Evolutionary conservation across 805 yeast genomes (phyloP), one percentile per base, ranked within the genome.

Genomic region (baker's yeast (Saccharomyces cerevisiae)): DNA sequence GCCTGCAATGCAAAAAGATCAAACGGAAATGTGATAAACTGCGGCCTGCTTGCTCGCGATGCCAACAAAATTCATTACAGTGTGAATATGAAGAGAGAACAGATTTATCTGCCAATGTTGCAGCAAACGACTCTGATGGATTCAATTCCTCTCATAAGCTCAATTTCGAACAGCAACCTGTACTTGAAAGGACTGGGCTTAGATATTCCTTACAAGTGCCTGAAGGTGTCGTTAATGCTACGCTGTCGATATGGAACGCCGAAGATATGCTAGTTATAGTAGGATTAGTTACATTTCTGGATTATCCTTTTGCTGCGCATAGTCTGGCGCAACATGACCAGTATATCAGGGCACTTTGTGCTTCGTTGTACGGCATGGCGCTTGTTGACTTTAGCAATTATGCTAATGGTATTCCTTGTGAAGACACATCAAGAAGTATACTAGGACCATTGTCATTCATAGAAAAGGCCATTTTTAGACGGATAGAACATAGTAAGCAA

Each of bases 21-120:
- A 62, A 62, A 41, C 30, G 57, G 6, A 62, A 57, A 53, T 63
- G 67, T 53, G 64, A 61, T 47, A 63, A 61, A 52, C 27, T 17
- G 21, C 51, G 62, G 22, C 67, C 67, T 3, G n/a, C 13, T 32
- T 63, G 67, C 52, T 47, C 55, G 2, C 46, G 61, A 36, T 63
- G 67, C 47, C 43, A 22, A 21, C 55, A 54, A 14, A 50, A 49
- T 6, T 21, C 41, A 2, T 50, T 41, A 22, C 32, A 53, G 17
- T 63, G 67, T 47, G 26, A 48, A 9, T 63, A 63, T 41, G 60
- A 56, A 17, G 46, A 31, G 22, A 27, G 29, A 3, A 49, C 10
- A 3, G 30, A 47, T 1, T 24, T 46, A 13, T n/a, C n/a, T 24
- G 47, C 14, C n/a, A 14, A 54, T 47, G 31, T 26, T 26, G 29